Base-by-base conservation (phyloP, 2,329 filamentous ascomycete genomes). In the Sporothrix euskadiensis region DNA sequence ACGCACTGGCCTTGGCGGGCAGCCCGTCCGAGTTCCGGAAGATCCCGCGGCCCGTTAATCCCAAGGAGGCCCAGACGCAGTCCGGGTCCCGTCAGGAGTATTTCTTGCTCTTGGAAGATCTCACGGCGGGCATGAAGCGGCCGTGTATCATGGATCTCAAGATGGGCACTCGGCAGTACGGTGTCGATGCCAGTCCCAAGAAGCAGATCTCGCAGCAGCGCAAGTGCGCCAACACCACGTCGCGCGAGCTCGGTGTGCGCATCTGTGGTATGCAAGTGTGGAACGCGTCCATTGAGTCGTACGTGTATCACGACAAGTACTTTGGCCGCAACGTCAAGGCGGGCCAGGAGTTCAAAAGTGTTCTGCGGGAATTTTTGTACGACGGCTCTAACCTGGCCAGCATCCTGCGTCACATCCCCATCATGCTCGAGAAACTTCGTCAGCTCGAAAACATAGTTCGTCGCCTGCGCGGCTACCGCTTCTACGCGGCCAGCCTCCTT, bases 221-320 rank as follows among this genome's bases (percentile, higher is more conserved):
- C 77, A 99, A 99, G 82, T 98, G 96, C 81, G 91, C 93, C 76
- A 91, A 89, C 76, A 99, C 96, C 0, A 99, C 96, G 0, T 98
- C 96, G 8, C 90, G 91, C 74, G 91, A 97, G 80, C 88, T 99
- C 0, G 96, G 96, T 4, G 96, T 99, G 2, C 90, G 96, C 26
- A 91, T 99, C 4, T 99, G 96, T 80, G 96, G 96, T 4, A 91
- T 99, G 83, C 96, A 99, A 81, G 94, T 97, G 0, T 99, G 95
- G 94, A 95, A 98, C 79, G 91, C 90, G 30, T 90, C 90, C 76
- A 91, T 90, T 49, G 90, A 97, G 79, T 90, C 89, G 65, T 98
- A 97, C 79, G 86, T 94, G n/a, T 99, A 98, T 80, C 92, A 97
- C 80, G 96, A 99, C 86, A 99, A 99, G 82, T 99, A 99, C 81